These are phyloP conservation scores for Phytophthora colocasiae DNA, from an alignment of 352 stramenopile species.

Conservation along the genomic window DNA sequence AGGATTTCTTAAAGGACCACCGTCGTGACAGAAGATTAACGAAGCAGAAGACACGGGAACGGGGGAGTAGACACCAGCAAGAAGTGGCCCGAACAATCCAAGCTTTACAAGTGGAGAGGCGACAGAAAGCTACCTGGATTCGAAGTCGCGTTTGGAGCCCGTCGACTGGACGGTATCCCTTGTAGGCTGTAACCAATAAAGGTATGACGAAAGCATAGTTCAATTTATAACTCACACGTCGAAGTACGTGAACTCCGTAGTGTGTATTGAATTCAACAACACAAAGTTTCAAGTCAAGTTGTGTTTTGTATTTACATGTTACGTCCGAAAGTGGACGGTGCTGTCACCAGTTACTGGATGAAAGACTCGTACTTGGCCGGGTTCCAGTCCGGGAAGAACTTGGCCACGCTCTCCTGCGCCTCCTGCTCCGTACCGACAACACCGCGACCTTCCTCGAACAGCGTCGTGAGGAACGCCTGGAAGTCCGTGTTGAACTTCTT, in stretches of 20 bases:
- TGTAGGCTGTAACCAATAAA: not conserved
- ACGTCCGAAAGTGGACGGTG: no score
- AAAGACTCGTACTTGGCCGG: slow-evolving; percentile 30
- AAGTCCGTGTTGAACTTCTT: slow-evolving; percentile 26
- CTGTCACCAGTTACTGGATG: slow-evolving; percentile 6
- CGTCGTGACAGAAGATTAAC: not conserved
- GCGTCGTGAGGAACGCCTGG: slow-evolving; percentile 22
- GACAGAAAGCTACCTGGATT: slow-evolving; percentile 47
- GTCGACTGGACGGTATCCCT: no score
- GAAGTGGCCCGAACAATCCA: slow-evolving; percentile 39
- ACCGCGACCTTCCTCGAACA: slow-evolving; percentile 24
- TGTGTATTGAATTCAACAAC: no score
- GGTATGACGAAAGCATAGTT: no score
- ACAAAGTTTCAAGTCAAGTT: no score
- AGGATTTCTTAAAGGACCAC: not conserved
- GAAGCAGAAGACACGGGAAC: slow-evolving; percentile 1
- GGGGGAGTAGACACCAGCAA: slow-evolving; percentile 6
- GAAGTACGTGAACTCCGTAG: no score
- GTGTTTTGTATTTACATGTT: no score
- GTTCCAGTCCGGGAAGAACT: slow-evolving; percentile 35
- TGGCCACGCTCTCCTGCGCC: slow-evolving; percentile 20
- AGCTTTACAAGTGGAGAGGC: slow-evolving; percentile 43
- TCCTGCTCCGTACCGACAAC: slow-evolving; percentile 22
- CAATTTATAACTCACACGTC: no score
- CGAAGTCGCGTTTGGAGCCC: slow-evolving; percentile 5